Evolutionary conservation across 805 yeast species (phyloP).

Genomic region (Monosporozyma unispora): DNA sequence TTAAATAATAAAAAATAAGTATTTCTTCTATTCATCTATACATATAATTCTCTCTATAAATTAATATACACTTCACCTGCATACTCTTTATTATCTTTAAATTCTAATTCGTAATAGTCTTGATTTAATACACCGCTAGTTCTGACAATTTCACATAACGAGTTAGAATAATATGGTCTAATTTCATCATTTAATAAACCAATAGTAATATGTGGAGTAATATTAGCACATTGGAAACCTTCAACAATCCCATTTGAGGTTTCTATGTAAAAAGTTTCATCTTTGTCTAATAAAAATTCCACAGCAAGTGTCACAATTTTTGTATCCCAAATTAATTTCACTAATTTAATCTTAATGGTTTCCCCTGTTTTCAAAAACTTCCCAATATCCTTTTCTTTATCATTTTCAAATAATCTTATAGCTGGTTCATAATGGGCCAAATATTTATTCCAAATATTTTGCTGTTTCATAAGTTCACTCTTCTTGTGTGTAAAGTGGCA

Average conservation of each 20-base stretch:
- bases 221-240: conserved; percentile 32
- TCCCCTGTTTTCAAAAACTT: conserved; percentile 14
- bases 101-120: conserved; percentile 5
- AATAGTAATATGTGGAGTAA: conserved; percentile 61
- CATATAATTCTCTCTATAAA: conserved; percentile 6
- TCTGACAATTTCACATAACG: conserved; percentile 20
- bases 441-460: conserved; percentile 24
- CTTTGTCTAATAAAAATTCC: conserved; percentile 12
- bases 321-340: conserved; percentile 41
- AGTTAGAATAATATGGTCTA: conserved; percentile 47
- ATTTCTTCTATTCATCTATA: not conserved
- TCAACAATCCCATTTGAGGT: conserved; percentile 8
- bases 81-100: conserved; percentile 8
- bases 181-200: conserved; percentile 44
- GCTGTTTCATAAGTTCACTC: conserved; percentile 21
- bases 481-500: conserved; percentile 38
- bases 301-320: conserved; percentile 49
- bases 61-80: conserved; percentile 16
- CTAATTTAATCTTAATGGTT: conserved; percentile 35
- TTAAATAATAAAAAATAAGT: not conserved
- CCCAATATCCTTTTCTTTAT: conserved; percentile 2
- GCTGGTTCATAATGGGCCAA: conserved; percentile 14
- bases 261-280: conserved; percentile 7
- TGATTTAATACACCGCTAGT: conserved; percentile 1
- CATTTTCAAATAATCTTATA: conserved; percentile 3